Percentiles rank a stretch among this genome's conserved stretches.
These are phyloP conservation scores for Darksidea phi DNA, from an alignment of 495 filamentous ascomycete species.

Conservation along the genomic window DNA sequence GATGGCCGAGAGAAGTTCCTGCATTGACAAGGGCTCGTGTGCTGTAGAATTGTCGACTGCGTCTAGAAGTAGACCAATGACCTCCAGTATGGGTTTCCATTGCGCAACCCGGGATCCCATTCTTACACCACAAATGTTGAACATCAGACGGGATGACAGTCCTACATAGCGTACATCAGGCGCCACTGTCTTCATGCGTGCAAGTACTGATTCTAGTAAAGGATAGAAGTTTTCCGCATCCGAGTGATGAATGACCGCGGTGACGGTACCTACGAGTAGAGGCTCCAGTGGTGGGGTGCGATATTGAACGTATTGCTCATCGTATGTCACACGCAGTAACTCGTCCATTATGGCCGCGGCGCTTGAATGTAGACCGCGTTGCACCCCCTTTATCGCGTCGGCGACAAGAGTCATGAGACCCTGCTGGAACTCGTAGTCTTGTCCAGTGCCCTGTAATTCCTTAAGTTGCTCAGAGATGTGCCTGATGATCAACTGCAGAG, in stretches of 20 bases:
- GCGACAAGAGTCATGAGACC: slow-evolving; percentile 88
- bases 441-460: slow-evolving; percentile 51
- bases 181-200: slow-evolving; percentile 45
- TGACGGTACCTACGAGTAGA: slow-evolving; percentile 69
- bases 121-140: slow-evolving; percentile 66
- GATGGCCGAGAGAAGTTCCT: slow-evolving; percentile 45
- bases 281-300: slow-evolving; percentile 42
- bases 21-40: slow-evolving; percentile 36
- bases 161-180: not conserved
- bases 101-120: slow-evolving; percentile 71
- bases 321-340: slow-evolving; percentile 47
- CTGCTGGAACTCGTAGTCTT: slow-evolving; percentile 66
- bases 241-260: slow-evolving; percentile 78
- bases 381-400: slow-evolving; percentile 82
- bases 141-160: slow-evolving; percentile 58
- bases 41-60: not conserved
- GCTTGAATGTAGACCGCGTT: slow-evolving; percentile 75
- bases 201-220: slow-evolving; percentile 57
- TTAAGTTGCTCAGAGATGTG: slow-evolving; percentile 68
- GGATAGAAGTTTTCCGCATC: slow-evolving; percentile 66
- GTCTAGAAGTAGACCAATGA: slow-evolving; percentile 39
- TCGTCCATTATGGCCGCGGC: slow-evolving; percentile 67
- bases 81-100: slow-evolving; percentile 67
- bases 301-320: slow-evolving; percentile 1
- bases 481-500: slow-evolving; percentile 65